Evolutionary conservation across 805 yeast genomes (phyloP), one percentile per base, ranked within the genome.

Genomic region (Kazachstania bromeliacearum): DNA sequence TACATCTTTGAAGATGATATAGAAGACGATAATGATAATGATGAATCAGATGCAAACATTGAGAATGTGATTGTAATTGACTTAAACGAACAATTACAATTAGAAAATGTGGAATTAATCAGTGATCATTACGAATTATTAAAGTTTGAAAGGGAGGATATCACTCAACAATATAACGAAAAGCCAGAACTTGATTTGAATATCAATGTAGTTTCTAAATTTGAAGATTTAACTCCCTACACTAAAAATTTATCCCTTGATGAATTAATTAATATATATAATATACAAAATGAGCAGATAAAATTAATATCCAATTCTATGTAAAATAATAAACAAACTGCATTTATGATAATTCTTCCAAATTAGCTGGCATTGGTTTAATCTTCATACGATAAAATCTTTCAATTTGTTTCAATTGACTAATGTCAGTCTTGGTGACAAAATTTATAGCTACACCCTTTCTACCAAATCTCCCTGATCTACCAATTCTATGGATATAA

Each of bases 381-480:
- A 89, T 85, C 67, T 80, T 83, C 36, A 94, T 85, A 51, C 81
- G 74, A 72, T 89, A 89, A 69, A 78, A 85, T 61, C 71, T 79
- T 69, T 89, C 96, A 47, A 92, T 77, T 61, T 83, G 95, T 59
- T 81, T 77, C 68, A 88, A 68, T 57, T 72, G 72, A 46, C 73
- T 70, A 46, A 71, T 71, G 60, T 89, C 96, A 38, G 77, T 78
- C 44, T 70, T 72, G 35, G 97, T 88, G 51, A 88, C 79, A 57
- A 89, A 83, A 71, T 88, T 92, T 60, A 89, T 83, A 43, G 97
- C 96, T 44, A 85, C 89, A 71, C 98, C 98, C 69, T 88, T 89
- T 65, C 98, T 77, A 61, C 98, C 98, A 71, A 89, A 89, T 65
- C 98, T 79, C 57, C 98, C 98, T 51, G 94, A 85, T 69, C 98